Evolutionary conservation across 2,329 filamentous ascomycete genomes (phyloP).

Genomic region (Talaromyces sp.): DNA sequence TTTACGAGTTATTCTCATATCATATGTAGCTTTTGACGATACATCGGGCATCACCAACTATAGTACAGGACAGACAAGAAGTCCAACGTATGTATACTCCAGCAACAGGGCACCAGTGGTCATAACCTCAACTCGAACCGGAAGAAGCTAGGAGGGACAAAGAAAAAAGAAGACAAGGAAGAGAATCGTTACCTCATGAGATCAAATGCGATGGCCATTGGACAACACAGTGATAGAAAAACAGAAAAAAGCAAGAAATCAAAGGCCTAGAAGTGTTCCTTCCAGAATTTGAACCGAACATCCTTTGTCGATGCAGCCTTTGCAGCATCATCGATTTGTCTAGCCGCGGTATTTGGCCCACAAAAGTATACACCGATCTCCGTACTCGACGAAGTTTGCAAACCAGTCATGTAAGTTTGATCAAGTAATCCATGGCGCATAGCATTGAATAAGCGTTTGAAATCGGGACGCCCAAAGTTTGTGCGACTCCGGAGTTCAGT

Average conservation of each 20-base stretch:
- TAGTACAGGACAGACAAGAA: conserved; percentile 21
- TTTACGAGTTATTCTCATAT: conserved; percentile 7
- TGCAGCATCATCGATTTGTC: conserved; percentile 82
- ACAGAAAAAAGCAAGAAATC: not conserved
- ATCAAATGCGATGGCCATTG: conserved; percentile 14
- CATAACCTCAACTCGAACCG: not conserved
- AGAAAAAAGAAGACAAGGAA: conserved; percentile 7
- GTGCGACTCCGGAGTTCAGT: conserved; percentile 89
- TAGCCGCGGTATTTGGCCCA: conserved; percentile 77
- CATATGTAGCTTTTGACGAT: conserved; percentile 4
- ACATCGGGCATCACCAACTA: conserved; percentile 10
- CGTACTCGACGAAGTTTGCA: conserved; percentile 75
- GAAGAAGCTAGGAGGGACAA: conserved; percentile 5
- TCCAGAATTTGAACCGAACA: conserved; percentile 97
- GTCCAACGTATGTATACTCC: conserved; percentile 8
- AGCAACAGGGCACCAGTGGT: not conserved
- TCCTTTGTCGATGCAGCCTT: conserved; percentile 72
- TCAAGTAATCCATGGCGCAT: conserved; percentile 89
- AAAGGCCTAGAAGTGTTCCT: conserved; percentile 70
- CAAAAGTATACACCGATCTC: conserved; percentile 98
- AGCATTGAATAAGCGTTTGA: conserved; percentile 72
- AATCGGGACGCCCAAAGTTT: conserved; percentile 94
- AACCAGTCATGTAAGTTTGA: conserved; percentile 78
- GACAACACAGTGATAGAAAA: conserved; percentile 3
- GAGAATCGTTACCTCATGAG: conserved; percentile 28